Base-by-base conservation (phyloP, 139 green algal species). In the Marvania coccoides region DNA sequence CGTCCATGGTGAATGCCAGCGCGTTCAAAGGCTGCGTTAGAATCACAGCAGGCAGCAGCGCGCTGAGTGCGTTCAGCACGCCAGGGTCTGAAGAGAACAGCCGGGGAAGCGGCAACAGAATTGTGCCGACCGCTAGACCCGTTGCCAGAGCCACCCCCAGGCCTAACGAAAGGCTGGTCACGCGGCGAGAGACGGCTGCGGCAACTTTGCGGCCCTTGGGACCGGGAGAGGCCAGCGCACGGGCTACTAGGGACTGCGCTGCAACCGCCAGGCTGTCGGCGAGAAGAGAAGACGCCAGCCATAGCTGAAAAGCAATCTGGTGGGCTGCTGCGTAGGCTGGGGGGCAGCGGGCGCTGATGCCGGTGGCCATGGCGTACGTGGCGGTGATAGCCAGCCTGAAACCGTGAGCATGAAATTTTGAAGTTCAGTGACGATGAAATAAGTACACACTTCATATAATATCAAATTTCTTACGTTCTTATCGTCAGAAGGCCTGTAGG, bases 211-310 rank as follows among this genome's bases (percentile, higher is more conserved):
- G 2, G 46, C 54, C 2, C 47, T 29, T 19, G 28, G 4, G 3
- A 80, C 58, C 37, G 70, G 63, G 12, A 38, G 75, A 60, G 0
- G 79, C 78, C 24, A 88, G 19, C 15, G 68, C 71, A 6, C 70
- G 66, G 1, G 82, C 87, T 61, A 94, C 53, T 36, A 95, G 71
- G 6, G 81, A 71, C 74, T 95, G 87, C 2, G 84, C 83, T 0
- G 88, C 87, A 5, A 95, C 83, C 13, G 88, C 87, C 39, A 95
- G 74, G 34, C 74, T 70, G 67, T 95, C 87, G 4, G 85, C 78
- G 39, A 91, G 65, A 57, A 95, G 70, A 30, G 63, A 82, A 39
- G 69, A 78, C 2, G 83, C 83, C 45, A 92, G 72, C 87, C 87
- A 95, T 38, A 93, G n/a, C 73, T 90, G 81, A 35, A 89, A 71